These are phyloP conservation scores for Rhododendron vialii DNA, from an alignment of 148 eudicot species.

Conservation along the genomic window DNA sequence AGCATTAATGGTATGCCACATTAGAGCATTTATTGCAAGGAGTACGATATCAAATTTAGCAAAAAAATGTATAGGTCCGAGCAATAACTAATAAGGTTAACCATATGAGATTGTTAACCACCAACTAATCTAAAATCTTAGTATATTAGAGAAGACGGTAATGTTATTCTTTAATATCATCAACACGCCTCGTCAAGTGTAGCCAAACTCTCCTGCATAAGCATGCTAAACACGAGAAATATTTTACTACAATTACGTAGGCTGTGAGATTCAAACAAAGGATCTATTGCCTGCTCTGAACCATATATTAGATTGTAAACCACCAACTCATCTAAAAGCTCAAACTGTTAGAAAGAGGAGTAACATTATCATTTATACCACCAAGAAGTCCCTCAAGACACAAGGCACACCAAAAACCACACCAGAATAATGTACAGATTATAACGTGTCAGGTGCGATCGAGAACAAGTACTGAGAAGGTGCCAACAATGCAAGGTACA, in stretches of 20 bases:
- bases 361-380: background rate
- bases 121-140: background rate
- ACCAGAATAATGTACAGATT: background rate
- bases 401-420: background rate
- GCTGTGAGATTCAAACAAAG: background rate
- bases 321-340: background rate
- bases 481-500: background rate
- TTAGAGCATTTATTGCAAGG: slow-evolving; percentile 12
- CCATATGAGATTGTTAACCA: background rate
- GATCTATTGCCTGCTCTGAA: background rate
- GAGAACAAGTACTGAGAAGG: background rate
- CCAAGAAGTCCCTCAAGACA: background rate
- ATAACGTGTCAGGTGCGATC: background rate
- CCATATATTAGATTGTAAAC: too few species aligned
- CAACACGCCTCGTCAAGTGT: background rate
- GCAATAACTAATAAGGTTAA: background rate
- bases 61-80: background rate
- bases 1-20: background rate
- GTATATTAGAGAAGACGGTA: background rate
- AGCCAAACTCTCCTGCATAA: background rate
- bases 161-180: background rate
- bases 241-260: background rate
- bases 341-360: background rate
- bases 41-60: background rate
- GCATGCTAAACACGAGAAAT: background rate